A percentile compares a stretch with the other conserved stretches of the same genome.
Evolutionary conservation across 2,329 filamentous ascomycete genomes (phyloP).

Genomic region (Ilyonectria robusta): DNA sequence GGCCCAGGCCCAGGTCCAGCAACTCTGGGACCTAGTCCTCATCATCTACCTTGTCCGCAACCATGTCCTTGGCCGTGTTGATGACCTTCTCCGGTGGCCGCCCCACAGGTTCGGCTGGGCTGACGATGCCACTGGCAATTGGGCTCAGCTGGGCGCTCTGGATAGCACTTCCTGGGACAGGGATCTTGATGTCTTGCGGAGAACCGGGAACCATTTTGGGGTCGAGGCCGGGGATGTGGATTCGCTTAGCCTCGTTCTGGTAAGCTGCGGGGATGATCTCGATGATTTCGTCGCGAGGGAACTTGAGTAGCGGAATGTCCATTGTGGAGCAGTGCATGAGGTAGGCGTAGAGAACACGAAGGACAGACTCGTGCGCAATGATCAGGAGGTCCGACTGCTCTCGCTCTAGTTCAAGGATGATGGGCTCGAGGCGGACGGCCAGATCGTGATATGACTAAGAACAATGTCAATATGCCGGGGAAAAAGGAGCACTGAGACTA

Average conservation of each 20-base stretch:
- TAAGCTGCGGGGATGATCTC: slow-evolving; percentile 98
- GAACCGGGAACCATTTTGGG: slow-evolving; percentile 80
- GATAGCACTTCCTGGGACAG: slow-evolving; percentile 67
- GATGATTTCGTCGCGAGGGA: slow-evolving; percentile 97
- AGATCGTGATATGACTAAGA: slow-evolving; percentile 94
- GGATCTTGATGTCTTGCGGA: slow-evolving; percentile 85
- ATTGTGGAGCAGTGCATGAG: slow-evolving; percentile 98
- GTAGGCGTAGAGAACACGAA: slow-evolving; percentile 96
- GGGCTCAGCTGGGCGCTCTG: slow-evolving; percentile 61
- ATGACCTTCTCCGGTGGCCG: slow-evolving; percentile 64
- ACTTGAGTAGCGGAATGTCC: slow-evolving; percentile 93
- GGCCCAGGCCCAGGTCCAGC: not conserved
- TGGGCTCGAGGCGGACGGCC: slow-evolving; percentile 96
- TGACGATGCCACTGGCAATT: slow-evolving; percentile 62
- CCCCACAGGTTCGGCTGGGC: slow-evolving; percentile 60
- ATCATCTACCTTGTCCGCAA: slow-evolving; percentile 67
- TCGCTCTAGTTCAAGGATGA: slow-evolving; percentile 96
- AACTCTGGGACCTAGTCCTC: slow-evolving; percentile 57
- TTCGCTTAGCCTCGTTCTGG: slow-evolving; percentile 93
- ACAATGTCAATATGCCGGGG: slow-evolving; percentile 19
- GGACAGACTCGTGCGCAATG: slow-evolving; percentile 97
- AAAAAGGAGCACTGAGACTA: not conserved
- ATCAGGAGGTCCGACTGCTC: slow-evolving; percentile 98
- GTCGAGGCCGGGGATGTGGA: slow-evolving; percentile 82
- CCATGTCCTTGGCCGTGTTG: slow-evolving; percentile 64